Base-by-base conservation (phyloP, 192 early-diverging fungal species). In the Coemansia sp. region DNA sequence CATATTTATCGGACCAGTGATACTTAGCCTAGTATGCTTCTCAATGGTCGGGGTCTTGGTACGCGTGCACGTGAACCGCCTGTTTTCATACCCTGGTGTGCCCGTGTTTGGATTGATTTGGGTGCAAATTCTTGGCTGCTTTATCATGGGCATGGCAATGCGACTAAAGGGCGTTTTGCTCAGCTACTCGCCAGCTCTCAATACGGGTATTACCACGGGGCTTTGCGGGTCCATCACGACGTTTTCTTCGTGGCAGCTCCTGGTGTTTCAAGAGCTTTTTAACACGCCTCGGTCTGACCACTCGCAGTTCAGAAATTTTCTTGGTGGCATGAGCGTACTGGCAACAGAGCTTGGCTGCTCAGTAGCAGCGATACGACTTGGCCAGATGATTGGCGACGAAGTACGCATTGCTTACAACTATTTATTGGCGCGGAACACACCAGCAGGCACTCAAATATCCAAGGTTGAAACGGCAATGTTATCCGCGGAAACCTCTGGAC, bases 191-290 rank as follows among this genome's bases (percentile, higher is more conserved):
- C 76, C 83, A 5, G 76, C 90, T 10, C 40, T 90, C 5, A 83
- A 89, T 55, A 66, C 86, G 11, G 91, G 83, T 0, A 36, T 93
- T 0, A 82, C 87, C 13, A 89, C 88, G 6, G 93, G 93, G 3
- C 86, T 94, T 39, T 94, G 93, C 65, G 93, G 93, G 0, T 94
- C 93, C 1, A 92, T 94, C 10, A 94, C 93, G 0, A 91, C 91
- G 1, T 94, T 94, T 65, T 94, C 93, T 15, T 91, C 91, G 1
- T 94, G 91, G 91, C 88, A 87, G 63, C 69, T 92, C 39, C 85
- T 71, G 6, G 80, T 87, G 3, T 90, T 88, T 63, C 33, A 73
- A 40, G 78, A 77, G 70, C 75, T 85, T 15, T 85, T 80, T 64
- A 85, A 85, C 53, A 78, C 72, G 0, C 6, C 3, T 27, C 13